Percentiles rank a stretch among this genome's conserved stretches.
phyloP scores from a whole-genome alignment of 2,329 filamentous ascomycete species.

The Arthroderma sp. region DNA sequence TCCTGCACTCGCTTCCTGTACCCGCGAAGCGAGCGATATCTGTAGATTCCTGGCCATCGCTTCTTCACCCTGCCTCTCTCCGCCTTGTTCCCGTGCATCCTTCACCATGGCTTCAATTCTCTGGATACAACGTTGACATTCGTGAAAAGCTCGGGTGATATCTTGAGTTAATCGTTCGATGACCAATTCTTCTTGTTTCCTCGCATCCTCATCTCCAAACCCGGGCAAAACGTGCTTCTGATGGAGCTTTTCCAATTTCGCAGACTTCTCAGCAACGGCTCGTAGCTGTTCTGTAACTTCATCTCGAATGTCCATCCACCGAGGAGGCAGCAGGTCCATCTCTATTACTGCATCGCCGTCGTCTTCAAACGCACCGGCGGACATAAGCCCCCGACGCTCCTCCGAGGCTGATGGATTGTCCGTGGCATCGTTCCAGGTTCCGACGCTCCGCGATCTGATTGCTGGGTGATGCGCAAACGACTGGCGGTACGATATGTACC shows the following conservation, averaged over 20 bases:
- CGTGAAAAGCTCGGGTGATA: slow-evolving; percentile 78
- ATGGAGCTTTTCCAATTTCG: slow-evolving; percentile 79
- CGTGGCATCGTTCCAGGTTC: slow-evolving; percentile 44
- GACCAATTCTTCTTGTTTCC: slow-evolving; percentile 71
- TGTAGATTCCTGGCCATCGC: slow-evolving; percentile 95
- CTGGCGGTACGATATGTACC: slow-evolving; percentile 97
- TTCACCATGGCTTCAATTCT: slow-evolving; percentile 75
- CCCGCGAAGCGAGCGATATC: slow-evolving; percentile 71
- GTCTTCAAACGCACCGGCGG: slow-evolving; percentile 53
- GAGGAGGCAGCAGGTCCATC: slow-evolving; percentile 90
- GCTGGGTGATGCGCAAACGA: slow-evolving; percentile 91
- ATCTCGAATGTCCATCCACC: slow-evolving; percentile 91
- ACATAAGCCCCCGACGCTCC: slow-evolving; percentile 72
- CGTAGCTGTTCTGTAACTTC: slow-evolving; percentile 75
- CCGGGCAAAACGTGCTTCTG: slow-evolving; percentile 94
- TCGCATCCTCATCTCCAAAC: slow-evolving; percentile 88
- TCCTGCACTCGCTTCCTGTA: slow-evolving; percentile 79
- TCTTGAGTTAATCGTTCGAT: slow-evolving; percentile 84
- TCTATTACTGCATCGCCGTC: slow-evolving; percentile 93
- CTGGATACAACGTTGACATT: slow-evolving; percentile 80
- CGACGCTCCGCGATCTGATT: slow-evolving; percentile 62
- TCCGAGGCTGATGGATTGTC: slow-evolving; percentile 49
- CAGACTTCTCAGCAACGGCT: slow-evolving; percentile 69
- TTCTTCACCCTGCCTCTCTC: slow-evolving; percentile 61
- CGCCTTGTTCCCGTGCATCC: slow-evolving; percentile 58